Percentiles rank a stretch among this genome's conserved stretches.
Conservation (phyloP, 176 grass and related monocot species). For the Tillandsia fasciculata region DNA sequence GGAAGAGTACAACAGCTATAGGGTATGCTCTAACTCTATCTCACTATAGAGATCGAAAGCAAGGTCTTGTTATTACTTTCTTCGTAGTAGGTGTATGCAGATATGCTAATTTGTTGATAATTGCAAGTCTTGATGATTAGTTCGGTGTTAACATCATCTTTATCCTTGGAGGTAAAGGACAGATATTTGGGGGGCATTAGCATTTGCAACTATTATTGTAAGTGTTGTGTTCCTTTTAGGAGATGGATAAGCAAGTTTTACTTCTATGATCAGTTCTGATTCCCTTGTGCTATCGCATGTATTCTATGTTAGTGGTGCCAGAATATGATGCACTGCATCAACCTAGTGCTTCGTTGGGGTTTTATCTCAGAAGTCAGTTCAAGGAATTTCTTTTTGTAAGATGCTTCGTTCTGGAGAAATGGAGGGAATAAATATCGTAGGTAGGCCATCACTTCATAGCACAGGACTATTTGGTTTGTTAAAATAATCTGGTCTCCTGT, state of each 20-base stretch:
- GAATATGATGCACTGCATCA: neutral
- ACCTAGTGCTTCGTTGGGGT: neutral
- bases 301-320: neutral
- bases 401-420: neutral
- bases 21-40: slow-evolving; percentile 33
- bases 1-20: slow-evolving; percentile 96
- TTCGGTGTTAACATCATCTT: too few relatives aligned
- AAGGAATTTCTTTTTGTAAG: neutral
- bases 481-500: too few relatives aligned
- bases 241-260: too few relatives aligned
- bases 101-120: neutral
- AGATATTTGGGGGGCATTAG: too few relatives aligned
- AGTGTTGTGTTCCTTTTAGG: too few relatives aligned
- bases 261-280: too few relatives aligned
- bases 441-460: too few relatives aligned
- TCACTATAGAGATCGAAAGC: neutral
- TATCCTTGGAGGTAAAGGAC: too few relatives aligned
- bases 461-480: too few relatives aligned
- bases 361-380: neutral
- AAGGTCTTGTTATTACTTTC: neutral
- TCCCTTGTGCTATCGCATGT: too few relatives aligned
- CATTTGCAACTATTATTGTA: too few relatives aligned
- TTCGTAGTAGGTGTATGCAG: too few relatives aligned
- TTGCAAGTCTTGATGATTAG: neutral
- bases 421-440: neutral